Evolutionary conservation across 805 yeast genomes (phyloP), one percentile per base, ranked within the genome.

Genomic region (Metschnikowia picachoensis): DNA sequence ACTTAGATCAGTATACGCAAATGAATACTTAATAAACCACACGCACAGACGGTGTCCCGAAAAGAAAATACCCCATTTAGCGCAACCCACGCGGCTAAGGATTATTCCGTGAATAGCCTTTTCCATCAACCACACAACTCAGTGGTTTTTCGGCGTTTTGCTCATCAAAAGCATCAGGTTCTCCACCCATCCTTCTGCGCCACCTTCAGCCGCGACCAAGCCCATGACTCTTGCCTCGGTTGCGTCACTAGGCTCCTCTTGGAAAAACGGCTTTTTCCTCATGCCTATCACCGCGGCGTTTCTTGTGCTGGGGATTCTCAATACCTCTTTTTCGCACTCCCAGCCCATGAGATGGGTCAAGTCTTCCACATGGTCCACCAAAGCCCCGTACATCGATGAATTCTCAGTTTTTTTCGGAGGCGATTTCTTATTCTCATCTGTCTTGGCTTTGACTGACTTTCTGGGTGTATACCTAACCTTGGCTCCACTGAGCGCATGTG

Each of bases 291-390:
- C 69, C 0, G 97, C 97, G 1, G 95, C 89, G 60, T 92, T 92
- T 62, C 97, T 72, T 0, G 98, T 92, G 47, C 96, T 87, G 30
- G 98, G 98, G 20, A 92, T 92, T 47, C 98, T 75, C 38, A 92
- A 67, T 85, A 86, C 85, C 62, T 92, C 98, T 56, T 83, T 79
- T 58, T 88, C 85, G 1, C 83, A 85, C 12, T 75, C 67, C 98
- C 98, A 92, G 0, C 97, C 97, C 57, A 80, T 80, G 42, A 72
- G 61, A 14, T 60, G 60, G 0, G 96, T 80, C 17, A 90, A 56
- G 35, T 80, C 79, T 50, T 82, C 90, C 4, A 85, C 94, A 59
- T 88, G 94, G 47, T 87, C 95, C 3, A 90, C 95, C 42, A 92
- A 72, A 0, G 94, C 84, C 0, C 90, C 91, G 64, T 91, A 92